phyloP scores from a whole-genome alignment of 495 filamentous ascomycete genomes.

The Saxophila tyrrhenica region DNA sequence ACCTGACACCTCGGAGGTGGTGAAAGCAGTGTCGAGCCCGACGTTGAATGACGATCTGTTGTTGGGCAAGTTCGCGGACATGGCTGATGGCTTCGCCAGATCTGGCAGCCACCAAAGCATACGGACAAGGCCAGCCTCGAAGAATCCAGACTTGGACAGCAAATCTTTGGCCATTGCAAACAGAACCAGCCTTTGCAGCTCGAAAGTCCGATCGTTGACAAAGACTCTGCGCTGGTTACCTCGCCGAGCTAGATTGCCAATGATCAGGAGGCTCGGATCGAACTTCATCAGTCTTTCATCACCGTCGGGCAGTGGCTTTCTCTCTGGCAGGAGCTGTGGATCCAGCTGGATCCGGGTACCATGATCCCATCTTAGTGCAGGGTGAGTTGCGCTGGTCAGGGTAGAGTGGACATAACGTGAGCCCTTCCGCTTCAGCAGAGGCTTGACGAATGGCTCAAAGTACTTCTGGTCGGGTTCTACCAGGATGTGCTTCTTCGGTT shows the following conservation, averaged over 20 bases:
- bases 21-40: not conserved
- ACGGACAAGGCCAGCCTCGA: conserved; percentile 10
- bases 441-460: conserved; percentile 48
- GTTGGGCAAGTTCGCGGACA: not conserved
- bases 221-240: not conserved
- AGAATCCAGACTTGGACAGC: conserved; percentile 1
- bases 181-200: not conserved
- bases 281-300: conserved; percentile 6
- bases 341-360: not conserved
- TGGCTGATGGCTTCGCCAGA: not conserved
- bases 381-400: not conserved
- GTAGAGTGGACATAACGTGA: conserved; percentile 36
- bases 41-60: not conserved
- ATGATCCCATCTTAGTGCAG: conserved; percentile 6
- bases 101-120: conserved; percentile 18
- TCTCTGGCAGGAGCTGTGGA: not conserved
- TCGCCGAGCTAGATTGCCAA: conserved; percentile 12
- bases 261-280: conserved; percentile 10
- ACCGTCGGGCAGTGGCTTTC: not conserved
- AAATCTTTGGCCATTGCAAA: not conserved
- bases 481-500: conserved; percentile 70
- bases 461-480: conserved; percentile 49
- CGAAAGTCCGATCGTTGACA: not conserved
- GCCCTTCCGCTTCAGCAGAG: conserved; percentile 45
- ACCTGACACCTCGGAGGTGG: conserved; percentile 3